Evolutionary conservation across 345 rosid genomes (phyloP), one percentile per base, ranked within the genome.

Genomic region (Jatropha curcas): DNA sequence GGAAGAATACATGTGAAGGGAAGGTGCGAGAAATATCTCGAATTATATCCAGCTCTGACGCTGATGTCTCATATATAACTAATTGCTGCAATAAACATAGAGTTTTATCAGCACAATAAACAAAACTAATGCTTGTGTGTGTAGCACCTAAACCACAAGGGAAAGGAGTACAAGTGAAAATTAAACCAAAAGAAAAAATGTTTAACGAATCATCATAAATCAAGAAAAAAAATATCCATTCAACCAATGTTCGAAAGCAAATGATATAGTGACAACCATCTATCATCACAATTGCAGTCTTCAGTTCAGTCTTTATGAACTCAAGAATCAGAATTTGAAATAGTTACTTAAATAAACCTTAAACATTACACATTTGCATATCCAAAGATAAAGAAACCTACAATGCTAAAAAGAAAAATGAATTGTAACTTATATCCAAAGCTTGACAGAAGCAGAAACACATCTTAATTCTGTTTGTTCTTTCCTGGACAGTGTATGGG

Each of bases 1-100:
- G 97, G 82, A 92, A 94, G 89, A 94, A 94, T 76, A 94, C 94
- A 83, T 94, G 98, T 13, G 98, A 89, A 50, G 97, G 98, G 41
- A 90, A 94, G 45, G 98, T 92, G 37, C 98, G 95, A 13, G 97
- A 89, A 75, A 94, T 94, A 82, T 94, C 98, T 19, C 98, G 82
- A 74, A 94, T 94, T 77, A 90, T 94, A 76, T 94, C 98, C 60
- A 90, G 79, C 68, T 92, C 98, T 48, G 98, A 90, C 80, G 95
- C 89, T 20, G 98, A 94, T 16, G 98, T 92, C 86, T 94, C 98
- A 58, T 89, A 88, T 71, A 92, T 70, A 50, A 90, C 93, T 75
- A 94, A 84, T 94, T 92, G 97, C 98, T 94, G 90, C 76, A 86
- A 65, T 14, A 65, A 75, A 74, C 22, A 19, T 27, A 48, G 20